These are phyloP conservation scores for Cruciata laevipes DNA, from an alignment of 257 asterid genomes.

Conservation along the genomic window DNA sequence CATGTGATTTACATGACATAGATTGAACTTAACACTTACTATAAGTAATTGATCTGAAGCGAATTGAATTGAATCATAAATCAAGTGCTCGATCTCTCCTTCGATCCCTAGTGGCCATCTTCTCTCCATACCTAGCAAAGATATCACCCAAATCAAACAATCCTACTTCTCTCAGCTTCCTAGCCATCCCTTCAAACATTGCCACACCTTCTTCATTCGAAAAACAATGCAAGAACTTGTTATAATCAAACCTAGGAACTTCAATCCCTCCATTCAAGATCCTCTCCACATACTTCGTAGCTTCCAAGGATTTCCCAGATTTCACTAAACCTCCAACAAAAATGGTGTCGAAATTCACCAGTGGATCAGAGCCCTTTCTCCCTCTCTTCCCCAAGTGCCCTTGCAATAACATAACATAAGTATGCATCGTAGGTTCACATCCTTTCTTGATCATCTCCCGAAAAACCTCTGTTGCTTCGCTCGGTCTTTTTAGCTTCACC, in stretches of 20 bases:
- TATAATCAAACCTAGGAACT: slow-evolving; percentile 92
- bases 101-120: slow-evolving; percentile 86
- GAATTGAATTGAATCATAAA: no score
- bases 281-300: slow-evolving; percentile 77
- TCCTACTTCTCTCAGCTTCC: slow-evolving; percentile 79
- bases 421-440: slow-evolving; percentile 91
- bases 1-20: not conserved
- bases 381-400: slow-evolving; percentile 92
- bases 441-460: slow-evolving; percentile 78
- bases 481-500: slow-evolving; percentile 54
- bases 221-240: slow-evolving; percentile 66
- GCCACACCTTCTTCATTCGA: slow-evolving; percentile 78
- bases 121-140: slow-evolving; percentile 64
- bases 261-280: slow-evolving; percentile 50
- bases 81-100: slow-evolving; percentile 66
- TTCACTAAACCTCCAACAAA: slow-evolving; percentile 85
- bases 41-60: not conserved
- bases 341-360: slow-evolving; percentile 89
- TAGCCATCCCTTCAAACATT: slow-evolving; percentile 78
- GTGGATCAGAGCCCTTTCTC: slow-evolving; percentile 72
- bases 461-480: slow-evolving; percentile 78
- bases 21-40: no score
- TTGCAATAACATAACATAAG: slow-evolving; percentile 82
- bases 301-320: slow-evolving; percentile 65
- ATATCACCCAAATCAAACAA: slow-evolving; percentile 81